These are phyloP conservation scores for Eutypella sp. DNA, from an alignment of 2,329 filamentous ascomycete genomes.

Conservation along the genomic window DNA sequence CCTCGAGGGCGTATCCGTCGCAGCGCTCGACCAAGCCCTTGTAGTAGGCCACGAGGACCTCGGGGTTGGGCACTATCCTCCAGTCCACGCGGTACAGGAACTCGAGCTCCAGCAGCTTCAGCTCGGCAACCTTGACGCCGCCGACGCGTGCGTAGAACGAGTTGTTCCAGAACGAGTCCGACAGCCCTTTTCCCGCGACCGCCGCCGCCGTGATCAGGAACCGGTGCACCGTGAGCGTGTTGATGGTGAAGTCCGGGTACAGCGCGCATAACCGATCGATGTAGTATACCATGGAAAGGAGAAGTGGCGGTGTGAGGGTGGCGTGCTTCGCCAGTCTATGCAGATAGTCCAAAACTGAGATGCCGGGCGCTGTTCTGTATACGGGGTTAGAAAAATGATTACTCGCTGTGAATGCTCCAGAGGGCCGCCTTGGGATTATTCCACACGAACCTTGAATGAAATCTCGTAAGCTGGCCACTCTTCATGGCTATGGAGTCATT, in stretches of 20 bases:
- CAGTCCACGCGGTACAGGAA: conserved; percentile 90
- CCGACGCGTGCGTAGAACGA: conserved; percentile 92
- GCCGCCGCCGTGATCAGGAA: conserved; percentile 95
- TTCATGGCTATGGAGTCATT: conserved; percentile 85
- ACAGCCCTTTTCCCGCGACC: conserved; percentile 91
- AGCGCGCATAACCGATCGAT: conserved; percentile 91
- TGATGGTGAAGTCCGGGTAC: conserved; percentile 94
- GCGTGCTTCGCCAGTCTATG: conserved; percentile 90
- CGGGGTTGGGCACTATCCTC: conserved; percentile 94
- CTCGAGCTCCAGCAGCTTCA: conserved; percentile 88
- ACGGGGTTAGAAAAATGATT: conserved; percentile 10
- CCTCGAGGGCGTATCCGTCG: conserved; percentile 49
- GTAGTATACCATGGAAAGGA: conserved; percentile 99
- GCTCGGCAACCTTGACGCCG: conserved; percentile 81
- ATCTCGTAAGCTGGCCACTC: conserved; percentile 82
- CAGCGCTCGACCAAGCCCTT: conserved; percentile 71
- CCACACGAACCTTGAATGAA: conserved; percentile 74
- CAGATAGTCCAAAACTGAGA: conserved; percentile 91
- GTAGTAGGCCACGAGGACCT: conserved; percentile 91
- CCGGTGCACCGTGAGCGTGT: conserved; percentile 91
- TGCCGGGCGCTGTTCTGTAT: conserved; percentile 67
- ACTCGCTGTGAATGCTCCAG: conserved; percentile 1
- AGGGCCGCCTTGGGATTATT: neutral
- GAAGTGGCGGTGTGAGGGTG: conserved; percentile 83
- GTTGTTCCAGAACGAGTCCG: conserved; percentile 98